Percentiles rank a stretch among this genome's conserved stretches.
Conservation (phyloP, 1,139 yeast species). For the Kodamaea plutei region DNA sequence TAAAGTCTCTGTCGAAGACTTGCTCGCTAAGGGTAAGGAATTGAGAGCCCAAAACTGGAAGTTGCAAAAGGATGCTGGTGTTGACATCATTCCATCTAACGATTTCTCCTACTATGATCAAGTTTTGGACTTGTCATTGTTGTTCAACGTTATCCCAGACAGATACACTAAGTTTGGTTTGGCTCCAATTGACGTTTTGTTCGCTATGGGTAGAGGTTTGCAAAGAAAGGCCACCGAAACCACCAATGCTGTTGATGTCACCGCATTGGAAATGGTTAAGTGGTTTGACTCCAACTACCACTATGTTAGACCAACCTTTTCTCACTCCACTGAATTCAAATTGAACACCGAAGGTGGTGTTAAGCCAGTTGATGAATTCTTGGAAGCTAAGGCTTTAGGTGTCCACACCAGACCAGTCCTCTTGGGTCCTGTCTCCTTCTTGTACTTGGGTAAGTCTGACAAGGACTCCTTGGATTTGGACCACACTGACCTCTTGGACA, state of each 20-base stretch:
- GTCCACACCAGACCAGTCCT: slow-evolving; percentile 95
- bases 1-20: slow-evolving; percentile 81
- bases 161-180: slow-evolving; percentile 92
- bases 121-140: slow-evolving; percentile 84
- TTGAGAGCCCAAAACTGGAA: slow-evolving; percentile 97
- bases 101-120: slow-evolving; percentile 99
- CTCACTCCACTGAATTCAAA: slow-evolving; percentile 92
- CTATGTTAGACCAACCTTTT: slow-evolving; percentile 98
- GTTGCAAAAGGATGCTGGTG: slow-evolving; percentile 95
- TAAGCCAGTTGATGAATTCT: slow-evolving; percentile 95
- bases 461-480: slow-evolving; percentile 94
- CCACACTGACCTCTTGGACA: slow-evolving; percentile 83
- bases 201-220: slow-evolving; percentile 99
- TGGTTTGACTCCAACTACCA: slow-evolving; percentile 99
- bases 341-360: slow-evolving; percentile 68
- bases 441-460: slow-evolving; percentile 95
- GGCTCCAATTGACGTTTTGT: slow-evolving; percentile 85
- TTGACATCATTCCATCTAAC: slow-evolving; percentile 93
- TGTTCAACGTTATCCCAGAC: slow-evolving; percentile 94
- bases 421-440: slow-evolving; percentile 94
- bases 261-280: slow-evolving; percentile 99
- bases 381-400: slow-evolving; percentile 96
- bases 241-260: slow-evolving; percentile 89
- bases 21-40: slow-evolving; percentile 89
- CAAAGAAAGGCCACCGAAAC: slow-evolving; percentile 94